These are phyloP conservation scores for Parachlorella kessleri DNA, from an alignment of 139 green algal species.

Conservation along the genomic window DNA sequence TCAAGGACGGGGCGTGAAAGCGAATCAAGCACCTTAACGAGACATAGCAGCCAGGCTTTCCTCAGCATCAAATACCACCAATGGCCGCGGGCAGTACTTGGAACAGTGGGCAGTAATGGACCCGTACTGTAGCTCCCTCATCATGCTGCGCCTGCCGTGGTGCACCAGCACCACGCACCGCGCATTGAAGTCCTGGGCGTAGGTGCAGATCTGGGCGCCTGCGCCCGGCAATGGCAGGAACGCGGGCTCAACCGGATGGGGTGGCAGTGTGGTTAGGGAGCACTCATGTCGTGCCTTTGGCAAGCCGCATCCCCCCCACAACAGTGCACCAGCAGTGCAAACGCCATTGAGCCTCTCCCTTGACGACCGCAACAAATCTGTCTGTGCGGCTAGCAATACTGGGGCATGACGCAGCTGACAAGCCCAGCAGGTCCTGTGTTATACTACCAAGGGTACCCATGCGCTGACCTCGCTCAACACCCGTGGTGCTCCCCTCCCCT, in stretches of 20 bases:
- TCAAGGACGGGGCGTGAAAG: no score
- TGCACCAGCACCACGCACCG: conserved; percentile 32
- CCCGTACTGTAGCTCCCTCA: conserved; percentile 40
- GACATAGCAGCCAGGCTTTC: no score
- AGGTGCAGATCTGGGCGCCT: conserved; percentile 1
- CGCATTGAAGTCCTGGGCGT: conserved; percentile 6
- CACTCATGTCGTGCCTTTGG: neutral
- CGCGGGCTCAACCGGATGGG: neutral
- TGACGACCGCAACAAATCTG: neutral
- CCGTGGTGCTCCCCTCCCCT: no score
- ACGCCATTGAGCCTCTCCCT: no score
- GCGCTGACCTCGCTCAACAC: no score
- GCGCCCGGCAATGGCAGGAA: neutral
- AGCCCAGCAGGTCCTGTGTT: no score
- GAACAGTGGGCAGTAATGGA: conserved; percentile 31
- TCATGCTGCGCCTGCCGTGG: conserved; percentile 29
- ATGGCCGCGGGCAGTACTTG: conserved; percentile 25
- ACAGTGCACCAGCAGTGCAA: conserved; percentile 2
- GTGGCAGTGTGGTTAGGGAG: neutral
- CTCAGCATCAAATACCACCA: conserved; percentile 20
- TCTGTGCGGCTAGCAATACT: no score
- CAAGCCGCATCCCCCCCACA: neutral
- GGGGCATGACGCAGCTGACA: no score
- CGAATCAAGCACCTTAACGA: no score
- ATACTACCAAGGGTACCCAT: no score